Conservation (phyloP, 768 basidiomycete genomes). For the Trametes punicea region DNA sequence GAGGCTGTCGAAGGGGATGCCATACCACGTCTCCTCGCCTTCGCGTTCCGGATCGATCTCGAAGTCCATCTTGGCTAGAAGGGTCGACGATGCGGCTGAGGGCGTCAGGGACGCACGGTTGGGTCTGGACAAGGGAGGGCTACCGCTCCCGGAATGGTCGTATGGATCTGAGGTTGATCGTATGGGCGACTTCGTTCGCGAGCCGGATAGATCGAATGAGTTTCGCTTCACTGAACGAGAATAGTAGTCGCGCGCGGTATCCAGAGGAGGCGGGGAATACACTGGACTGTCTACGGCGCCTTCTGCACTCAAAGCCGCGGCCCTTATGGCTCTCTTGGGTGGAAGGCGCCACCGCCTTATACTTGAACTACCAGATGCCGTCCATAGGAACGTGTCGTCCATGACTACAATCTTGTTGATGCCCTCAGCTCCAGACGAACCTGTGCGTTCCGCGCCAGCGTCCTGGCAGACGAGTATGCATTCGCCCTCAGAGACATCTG, state of each 20-base stretch:
- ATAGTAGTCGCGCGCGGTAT: constrained; percentile 12
- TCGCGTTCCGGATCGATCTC: constrained; percentile 23
- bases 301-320: constrained; percentile 19
- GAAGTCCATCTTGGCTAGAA: constrained; percentile 12
- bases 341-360: constrained; percentile 83
- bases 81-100: constrained; percentile 19
- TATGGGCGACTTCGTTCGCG: constrained; percentile 13
- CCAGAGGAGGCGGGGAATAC: constrained; percentile 12
- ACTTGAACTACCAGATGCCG: constrained; percentile 78
- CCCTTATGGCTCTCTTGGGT: constrained; percentile 39
- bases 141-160: constrained; percentile 14
- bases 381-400: constrained; percentile 87
- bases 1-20: constrained; percentile 69
- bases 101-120: constrained; percentile 23
- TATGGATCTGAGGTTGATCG: constrained; percentile 3
- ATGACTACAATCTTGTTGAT: constrained; percentile 81
- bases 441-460: constrained; percentile 37
- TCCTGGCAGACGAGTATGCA: constrained; percentile 82
- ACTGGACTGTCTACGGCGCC: constrained; percentile 15
- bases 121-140: constrained; percentile 10
- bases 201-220: constrained; percentile 18
- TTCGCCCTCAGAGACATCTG: constrained; percentile 83
- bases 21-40: constrained; percentile 43
- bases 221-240: constrained; percentile 10
- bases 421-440: constrained; percentile 45